A percentile compares a stretch with the other conserved stretches of the same genome.
Evolutionary conservation across 805 yeast genomes (phyloP).

Genomic region (Nakazawaea ernobii): DNA sequence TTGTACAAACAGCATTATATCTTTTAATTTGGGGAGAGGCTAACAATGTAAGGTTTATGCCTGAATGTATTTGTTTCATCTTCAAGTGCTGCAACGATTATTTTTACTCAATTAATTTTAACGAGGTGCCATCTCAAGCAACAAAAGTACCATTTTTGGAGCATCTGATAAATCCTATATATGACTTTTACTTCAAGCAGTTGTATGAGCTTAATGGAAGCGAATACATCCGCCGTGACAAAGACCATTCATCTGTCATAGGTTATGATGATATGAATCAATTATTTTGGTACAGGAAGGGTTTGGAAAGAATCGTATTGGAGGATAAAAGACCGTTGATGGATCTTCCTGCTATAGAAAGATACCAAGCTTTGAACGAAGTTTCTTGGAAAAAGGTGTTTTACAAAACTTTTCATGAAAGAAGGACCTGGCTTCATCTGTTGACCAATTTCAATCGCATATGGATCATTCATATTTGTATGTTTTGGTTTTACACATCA

Average conservation of each 20-base stretch:
- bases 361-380: conserved; percentile 49
- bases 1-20: conserved; percentile 62
- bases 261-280: conserved; percentile 93
- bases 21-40: conserved; percentile 89
- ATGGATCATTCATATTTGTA: conserved; percentile 70
- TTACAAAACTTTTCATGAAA: conserved; percentile 69
- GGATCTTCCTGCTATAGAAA: conserved; percentile 45
- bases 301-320: conserved; percentile 52
- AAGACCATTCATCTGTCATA: conserved; percentile 62
- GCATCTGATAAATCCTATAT: conserved; percentile 70
- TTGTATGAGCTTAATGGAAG: conserved; percentile 41
- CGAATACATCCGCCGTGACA: conserved; percentile 40
- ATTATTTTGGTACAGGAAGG: conserved; percentile 75
- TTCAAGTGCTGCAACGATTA: conserved; percentile 76
- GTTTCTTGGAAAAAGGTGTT: conserved; percentile 66
- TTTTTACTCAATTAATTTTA: conserved; percentile 43
- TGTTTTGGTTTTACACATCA: conserved; percentile 74
- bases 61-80: conserved; percentile 81
- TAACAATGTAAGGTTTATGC: conserved; percentile 78
- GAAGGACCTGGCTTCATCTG: conserved; percentile 72
- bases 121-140: conserved; percentile 23
- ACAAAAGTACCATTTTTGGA: conserved; percentile 45
- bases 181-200: conserved; percentile 52
- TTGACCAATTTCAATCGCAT: conserved; percentile 70
- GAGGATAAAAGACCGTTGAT: conserved; percentile 40